Percentiles rank a stretch among this genome's conserved stretches.
phyloP scores from a whole-genome alignment of 2,329 filamentous ascomycete genomes.

The Microcyclosporella mali region DNA sequence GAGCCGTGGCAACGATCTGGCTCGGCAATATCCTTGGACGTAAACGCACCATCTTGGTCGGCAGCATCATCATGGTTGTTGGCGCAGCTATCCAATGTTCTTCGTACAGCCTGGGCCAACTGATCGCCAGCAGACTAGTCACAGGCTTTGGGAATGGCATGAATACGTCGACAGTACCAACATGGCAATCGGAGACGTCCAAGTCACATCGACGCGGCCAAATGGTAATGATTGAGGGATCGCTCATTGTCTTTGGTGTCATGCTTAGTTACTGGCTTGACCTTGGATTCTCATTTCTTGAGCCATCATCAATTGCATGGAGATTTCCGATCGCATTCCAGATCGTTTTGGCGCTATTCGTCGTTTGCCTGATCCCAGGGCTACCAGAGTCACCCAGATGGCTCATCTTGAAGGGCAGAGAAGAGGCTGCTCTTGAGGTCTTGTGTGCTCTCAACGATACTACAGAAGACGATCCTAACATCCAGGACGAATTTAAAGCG shows the following conservation, averaged over 20 bases:
- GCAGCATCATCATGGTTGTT: constrained; percentile 52
- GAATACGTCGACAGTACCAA: constrained; percentile 36
- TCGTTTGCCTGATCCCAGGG: constrained; percentile 43
- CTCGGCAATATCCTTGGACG: constrained; percentile 56
- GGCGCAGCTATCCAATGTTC: constrained; percentile 55
- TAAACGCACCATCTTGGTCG: constrained; percentile 54
- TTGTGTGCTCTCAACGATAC: constrained; percentile 33
- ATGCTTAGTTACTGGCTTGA: constrained; percentile 49
- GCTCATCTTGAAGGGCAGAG: constrained; percentile 30
- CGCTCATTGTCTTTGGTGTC: constrained; percentile 54
- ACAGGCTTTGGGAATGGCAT: constrained; percentile 42
- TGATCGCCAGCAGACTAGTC: constrained; percentile 47
- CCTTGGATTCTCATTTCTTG: constrained; percentile 35
- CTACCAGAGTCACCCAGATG: constrained; percentile 53
- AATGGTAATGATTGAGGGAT: constrained; percentile 92
- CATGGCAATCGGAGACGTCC: constrained; percentile 53
- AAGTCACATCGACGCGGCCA: constrained; percentile 90
- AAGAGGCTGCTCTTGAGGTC: constrained; percentile 31
- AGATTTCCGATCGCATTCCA: constrained; percentile 53
- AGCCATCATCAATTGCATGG: constrained; percentile 45
- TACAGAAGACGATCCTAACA: constrained; percentile 28
- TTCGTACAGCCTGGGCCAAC: constrained; percentile 41
- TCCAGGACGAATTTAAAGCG: constrained; percentile 25
- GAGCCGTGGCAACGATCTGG: constrained; percentile 33
- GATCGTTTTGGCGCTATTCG: constrained; percentile 50